Evolutionary conservation across 2,329 filamentous ascomycete species (phyloP).

Genomic region (Beauveria scarabaeidicola): DNA sequence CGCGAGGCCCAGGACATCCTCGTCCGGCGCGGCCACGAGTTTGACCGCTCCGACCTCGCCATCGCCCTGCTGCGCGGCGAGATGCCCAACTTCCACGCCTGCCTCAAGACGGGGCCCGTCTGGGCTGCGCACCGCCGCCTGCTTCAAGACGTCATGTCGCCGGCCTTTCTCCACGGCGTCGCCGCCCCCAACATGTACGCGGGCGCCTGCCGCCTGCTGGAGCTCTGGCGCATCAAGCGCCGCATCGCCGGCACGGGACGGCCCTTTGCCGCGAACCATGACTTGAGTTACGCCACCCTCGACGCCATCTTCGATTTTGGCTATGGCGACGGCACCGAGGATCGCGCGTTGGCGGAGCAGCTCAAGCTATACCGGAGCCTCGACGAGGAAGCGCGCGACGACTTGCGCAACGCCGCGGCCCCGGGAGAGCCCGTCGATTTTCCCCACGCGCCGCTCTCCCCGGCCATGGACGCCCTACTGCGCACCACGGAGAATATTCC

Average conservation of each 20-base stretch:
- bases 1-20: conserved; percentile 36
- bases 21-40: conserved; percentile 32
- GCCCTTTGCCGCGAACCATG: conserved; percentile 18
- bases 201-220: conserved; percentile 21
- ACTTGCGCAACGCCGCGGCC: not conserved
- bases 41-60: conserved; percentile 32
- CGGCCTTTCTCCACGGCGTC: conserved; percentile 23
- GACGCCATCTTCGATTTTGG: conserved; percentile 23
- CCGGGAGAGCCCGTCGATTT: not conserved
- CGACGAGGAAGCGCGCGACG: not conserved
- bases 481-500: not conserved
- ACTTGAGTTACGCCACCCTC: conserved; percentile 23
- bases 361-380: not conserved
- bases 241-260: conserved; percentile 18
- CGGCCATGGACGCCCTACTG: not conserved
- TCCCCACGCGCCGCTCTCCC: not conserved
- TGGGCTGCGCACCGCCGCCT: conserved; percentile 27
- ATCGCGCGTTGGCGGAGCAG: not conserved
- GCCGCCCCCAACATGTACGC: conserved; percentile 26
- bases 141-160: conserved; percentile 30
- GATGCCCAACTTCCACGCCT: conserved; percentile 25
- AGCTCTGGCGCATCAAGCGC: conserved; percentile 26
- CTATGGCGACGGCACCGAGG: conserved; percentile 18
- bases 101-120: conserved; percentile 21
- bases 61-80: conserved; percentile 23